Evolutionary conservation across 2,329 filamentous ascomycete genomes (phyloP).

Genomic region (Cercospora sp.): DNA sequence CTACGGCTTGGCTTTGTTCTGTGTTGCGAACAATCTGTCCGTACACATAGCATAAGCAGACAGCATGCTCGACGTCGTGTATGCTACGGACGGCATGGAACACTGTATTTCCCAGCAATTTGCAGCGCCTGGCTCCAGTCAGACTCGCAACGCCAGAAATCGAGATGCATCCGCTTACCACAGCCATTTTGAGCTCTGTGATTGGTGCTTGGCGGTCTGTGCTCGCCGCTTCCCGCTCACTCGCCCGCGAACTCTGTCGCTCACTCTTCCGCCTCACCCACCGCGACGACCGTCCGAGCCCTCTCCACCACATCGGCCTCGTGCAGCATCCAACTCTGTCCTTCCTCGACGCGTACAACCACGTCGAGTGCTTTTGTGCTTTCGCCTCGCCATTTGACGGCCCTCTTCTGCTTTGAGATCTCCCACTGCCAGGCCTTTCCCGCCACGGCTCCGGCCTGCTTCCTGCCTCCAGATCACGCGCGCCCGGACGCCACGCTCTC

Average conservation of each 20-base stretch:
- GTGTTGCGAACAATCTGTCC: neutral
- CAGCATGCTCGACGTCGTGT: neutral
- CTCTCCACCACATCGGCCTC: conserved; percentile 6
- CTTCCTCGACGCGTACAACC: conserved; percentile 6
- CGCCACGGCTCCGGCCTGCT: conserved; percentile 4
- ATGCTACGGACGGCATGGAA: neutral
- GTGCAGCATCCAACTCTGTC: conserved; percentile 7
- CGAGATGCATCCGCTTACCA: neutral
- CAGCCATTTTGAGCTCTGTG: neutral
- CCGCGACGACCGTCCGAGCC: neutral
- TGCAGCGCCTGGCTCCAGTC: neutral
- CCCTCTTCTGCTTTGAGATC: neutral
- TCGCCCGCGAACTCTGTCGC: neutral
- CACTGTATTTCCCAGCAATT: neutral
- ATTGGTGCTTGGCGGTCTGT: neutral
- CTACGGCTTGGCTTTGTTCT: neutral
- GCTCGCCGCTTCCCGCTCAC: neutral
- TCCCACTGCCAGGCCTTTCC: neutral
- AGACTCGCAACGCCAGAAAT: neutral
- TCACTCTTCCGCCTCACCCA: conserved; percentile 8
- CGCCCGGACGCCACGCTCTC: conserved; percentile 7
- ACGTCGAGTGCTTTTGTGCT: conserved; percentile 4
- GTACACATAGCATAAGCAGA: neutral
- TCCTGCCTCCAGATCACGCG: conserved; percentile 9
- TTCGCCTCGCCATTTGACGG: conserved; percentile 8